Evolutionary conservation across 495 filamentous ascomycete species (phyloP).

Genomic region (Astrothelium subdiscretum): DNA sequence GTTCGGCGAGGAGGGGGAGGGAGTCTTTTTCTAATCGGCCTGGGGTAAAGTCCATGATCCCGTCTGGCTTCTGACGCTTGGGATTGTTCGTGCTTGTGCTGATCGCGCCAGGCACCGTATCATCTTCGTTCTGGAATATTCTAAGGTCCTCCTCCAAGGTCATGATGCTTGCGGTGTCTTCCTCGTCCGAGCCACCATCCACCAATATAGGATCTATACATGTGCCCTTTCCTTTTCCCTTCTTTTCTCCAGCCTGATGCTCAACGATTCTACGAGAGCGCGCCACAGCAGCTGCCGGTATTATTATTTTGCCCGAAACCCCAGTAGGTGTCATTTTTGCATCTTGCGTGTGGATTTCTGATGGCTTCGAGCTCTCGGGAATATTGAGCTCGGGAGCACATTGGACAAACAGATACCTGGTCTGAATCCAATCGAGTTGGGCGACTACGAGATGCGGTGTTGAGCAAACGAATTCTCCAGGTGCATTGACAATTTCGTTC

Average conservation of each 20-base stretch:
- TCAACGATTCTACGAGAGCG: constrained; percentile 21
- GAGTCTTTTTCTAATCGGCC: constrained; percentile 44
- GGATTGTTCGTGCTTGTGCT: not conserved
- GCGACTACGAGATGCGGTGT: constrained; percentile 59
- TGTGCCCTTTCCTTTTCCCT: constrained; percentile 19
- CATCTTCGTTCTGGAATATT: constrained; percentile 19
- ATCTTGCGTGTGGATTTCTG: constrained; percentile 44
- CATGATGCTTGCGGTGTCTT: constrained; percentile 31
- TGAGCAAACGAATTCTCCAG: constrained; percentile 44
- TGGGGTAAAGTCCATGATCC: constrained; percentile 53
- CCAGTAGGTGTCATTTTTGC: constrained; percentile 35
- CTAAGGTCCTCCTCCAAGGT: constrained; percentile 46
- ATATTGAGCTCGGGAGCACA: constrained; percentile 13
- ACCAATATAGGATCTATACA: constrained; percentile 16
- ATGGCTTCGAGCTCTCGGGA: constrained; percentile 20
- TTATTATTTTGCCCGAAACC: constrained; percentile 25
- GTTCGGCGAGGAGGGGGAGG: constrained; percentile 48
- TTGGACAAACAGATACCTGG: constrained; percentile 72
- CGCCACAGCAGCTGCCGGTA: constrained; percentile 41
- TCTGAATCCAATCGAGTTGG: constrained; percentile 81
- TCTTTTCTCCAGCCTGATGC: constrained; percentile 17
- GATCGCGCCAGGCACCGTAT: constrained; percentile 5
- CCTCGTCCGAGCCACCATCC: constrained; percentile 18
- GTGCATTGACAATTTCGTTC: constrained; percentile 78
- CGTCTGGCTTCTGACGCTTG: not conserved